These are phyloP conservation scores for Fusarium caatingaense DNA, from an alignment of 2,329 filamentous ascomycete genomes.

Conservation along the genomic window DNA sequence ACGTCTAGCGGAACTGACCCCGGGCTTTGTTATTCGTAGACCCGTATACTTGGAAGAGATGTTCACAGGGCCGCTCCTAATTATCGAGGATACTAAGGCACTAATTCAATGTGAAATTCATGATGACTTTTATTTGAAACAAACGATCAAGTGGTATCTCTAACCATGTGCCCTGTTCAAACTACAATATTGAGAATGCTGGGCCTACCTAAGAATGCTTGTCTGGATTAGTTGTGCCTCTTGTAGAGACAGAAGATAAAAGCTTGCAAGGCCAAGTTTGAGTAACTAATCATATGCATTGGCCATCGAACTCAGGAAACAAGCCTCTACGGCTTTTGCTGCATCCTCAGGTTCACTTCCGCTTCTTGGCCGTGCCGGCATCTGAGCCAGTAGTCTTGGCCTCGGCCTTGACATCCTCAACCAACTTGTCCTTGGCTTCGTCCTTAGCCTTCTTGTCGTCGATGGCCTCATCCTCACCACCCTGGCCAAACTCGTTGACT, in stretches of 20 bases:
- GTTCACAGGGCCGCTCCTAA: not conserved
- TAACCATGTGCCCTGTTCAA: not conserved
- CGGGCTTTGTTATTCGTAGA: not conserved
- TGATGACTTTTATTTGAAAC: not conserved
- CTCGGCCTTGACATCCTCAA: conserved; percentile 52
- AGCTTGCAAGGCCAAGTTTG: not conserved
- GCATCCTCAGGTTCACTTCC: conserved; percentile 48
- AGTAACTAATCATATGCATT: not conserved
- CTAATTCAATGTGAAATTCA: not conserved
- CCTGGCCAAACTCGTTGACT: conserved; percentile 98
- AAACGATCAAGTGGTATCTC: not conserved
- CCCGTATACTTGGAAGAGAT: not conserved
- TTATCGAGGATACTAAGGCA: not conserved
- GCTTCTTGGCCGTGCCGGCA: conserved; percentile 58
- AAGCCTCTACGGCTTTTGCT: not conserved
- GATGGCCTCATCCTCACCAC: conserved; percentile 90
- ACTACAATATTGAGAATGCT: not conserved
- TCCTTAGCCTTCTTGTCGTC: conserved; percentile 69
- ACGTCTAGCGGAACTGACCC: not conserved
- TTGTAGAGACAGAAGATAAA: not conserved
- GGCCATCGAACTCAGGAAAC: not conserved
- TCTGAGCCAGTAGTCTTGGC: conserved; percentile 63
- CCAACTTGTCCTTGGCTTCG: conserved; percentile 54
- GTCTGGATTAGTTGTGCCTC: not conserved
- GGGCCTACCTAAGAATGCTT: not conserved